phyloP scores from a whole-genome alignment of 352 stramenopile species.

The Phytophthora sp. region DNA sequence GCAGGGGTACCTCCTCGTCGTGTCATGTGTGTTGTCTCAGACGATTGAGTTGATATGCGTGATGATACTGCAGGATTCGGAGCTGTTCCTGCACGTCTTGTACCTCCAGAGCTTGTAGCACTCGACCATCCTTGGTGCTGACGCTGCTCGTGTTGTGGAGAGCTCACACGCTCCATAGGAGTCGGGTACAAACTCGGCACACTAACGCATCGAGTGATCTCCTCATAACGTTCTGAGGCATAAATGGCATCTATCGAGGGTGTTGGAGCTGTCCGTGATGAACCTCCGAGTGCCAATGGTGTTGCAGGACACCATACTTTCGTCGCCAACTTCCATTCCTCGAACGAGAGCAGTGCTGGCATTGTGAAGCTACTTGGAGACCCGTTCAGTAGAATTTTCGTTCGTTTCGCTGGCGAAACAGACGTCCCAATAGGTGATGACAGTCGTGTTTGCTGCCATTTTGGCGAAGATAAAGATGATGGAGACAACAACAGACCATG shows the following conservation, averaged over 20 bases:
- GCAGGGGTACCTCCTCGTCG: constrained; percentile 27
- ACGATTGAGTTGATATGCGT: constrained; percentile 1
- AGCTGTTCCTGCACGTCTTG: constrained; percentile 18
- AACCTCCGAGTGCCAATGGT: constrained; percentile 22
- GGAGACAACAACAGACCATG: neutral
- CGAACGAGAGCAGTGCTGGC: constrained; percentile 44
- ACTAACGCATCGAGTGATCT: constrained; percentile 59
- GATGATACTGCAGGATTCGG: neutral
- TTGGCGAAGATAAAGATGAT: neutral
- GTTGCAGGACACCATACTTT: constrained; percentile 50
- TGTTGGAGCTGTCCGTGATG: constrained; percentile 29
- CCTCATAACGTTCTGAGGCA: constrained; percentile 30
- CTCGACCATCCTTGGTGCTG: constrained; percentile 12
- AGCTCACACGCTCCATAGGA: constrained; percentile 58
- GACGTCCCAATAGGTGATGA: neutral
- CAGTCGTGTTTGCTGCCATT: neutral
- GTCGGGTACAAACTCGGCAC: constrained; percentile 63
- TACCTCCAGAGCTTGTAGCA: neutral
- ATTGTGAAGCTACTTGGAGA: constrained; percentile 14
- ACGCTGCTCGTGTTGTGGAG: constrained; percentile 26
- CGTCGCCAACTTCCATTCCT: constrained; percentile 67
- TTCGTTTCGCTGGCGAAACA: constrained; percentile 14
- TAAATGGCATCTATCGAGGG: constrained; percentile 42
- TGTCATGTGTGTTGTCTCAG: neutral
- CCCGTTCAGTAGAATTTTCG: neutral